A percentile compares a stretch with the other conserved stretches of the same genome.
Conservation (phyloP, 805 yeast species). For the Candida methanosorbosa region DNA sequence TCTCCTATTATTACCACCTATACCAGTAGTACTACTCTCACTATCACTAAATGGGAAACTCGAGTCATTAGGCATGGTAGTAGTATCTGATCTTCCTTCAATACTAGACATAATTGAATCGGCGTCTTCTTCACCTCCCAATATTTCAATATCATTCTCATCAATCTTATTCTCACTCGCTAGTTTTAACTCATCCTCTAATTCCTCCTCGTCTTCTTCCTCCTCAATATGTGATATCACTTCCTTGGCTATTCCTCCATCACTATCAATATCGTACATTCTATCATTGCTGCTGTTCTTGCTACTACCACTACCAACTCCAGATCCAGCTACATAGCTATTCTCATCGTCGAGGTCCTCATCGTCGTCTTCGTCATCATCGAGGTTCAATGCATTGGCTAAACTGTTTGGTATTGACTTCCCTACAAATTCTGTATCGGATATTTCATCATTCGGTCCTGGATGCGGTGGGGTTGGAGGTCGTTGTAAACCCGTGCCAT, state of each 20-base stretch:
- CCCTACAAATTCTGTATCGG: constrained; percentile 1
- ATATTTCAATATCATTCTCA: neutral
- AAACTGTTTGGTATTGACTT: constrained; percentile 12
- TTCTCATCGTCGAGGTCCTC: neutral
- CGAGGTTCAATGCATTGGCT: constrained; percentile 18
- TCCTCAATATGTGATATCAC: no score
- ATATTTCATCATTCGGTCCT: constrained; percentile 15
- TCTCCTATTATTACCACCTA: neutral
- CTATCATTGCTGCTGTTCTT: no score
- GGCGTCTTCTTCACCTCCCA: neutral
- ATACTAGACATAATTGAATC: no score
- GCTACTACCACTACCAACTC: no score
- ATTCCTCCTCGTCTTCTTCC: constrained; percentile 7
- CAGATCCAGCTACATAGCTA: neutral
- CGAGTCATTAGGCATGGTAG: neutral
- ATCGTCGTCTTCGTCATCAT: constrained; percentile 4
- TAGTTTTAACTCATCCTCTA: neutral
- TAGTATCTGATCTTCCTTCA: no score
- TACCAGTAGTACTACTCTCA: no score
- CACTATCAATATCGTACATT: no score
- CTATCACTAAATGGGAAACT: no score
- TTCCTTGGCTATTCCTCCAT: no score
- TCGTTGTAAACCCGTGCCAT: neutral
- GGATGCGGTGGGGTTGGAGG: constrained; percentile 22
- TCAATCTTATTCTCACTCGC: neutral